Evolutionary conservation across 768 basidiomycete genomes (phyloP), one percentile per base, ranked within the genome.

Genomic region (Lactarius quietus): DNA sequence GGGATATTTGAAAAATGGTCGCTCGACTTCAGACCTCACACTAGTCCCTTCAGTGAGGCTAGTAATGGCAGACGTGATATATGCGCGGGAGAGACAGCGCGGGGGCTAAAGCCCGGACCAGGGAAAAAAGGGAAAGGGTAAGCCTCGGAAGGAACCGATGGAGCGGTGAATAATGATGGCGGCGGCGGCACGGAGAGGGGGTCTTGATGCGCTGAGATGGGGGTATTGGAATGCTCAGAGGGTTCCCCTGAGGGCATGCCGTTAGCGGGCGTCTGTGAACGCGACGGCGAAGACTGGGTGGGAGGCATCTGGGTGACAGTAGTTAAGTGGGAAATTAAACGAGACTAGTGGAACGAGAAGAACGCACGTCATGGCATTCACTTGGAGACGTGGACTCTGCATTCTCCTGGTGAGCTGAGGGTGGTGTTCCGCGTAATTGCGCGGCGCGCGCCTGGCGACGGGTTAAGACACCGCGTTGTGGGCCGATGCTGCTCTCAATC

Each of bases 61-160:
- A 1, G 86, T 85, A 33, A 81, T 76, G 12, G 77, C 80, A 39
- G 85, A 85, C 8, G 73, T 79, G 28, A 80, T 78, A 72, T 90
- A 43, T 83, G 76, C 1, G 87, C 82, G 1, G 90, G 89, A 0
- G 89, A 90, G 8, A 81, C 77, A 20, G 84, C 81, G 55, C 85
- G 83, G 8, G 80, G 82, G 67, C 83, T 77, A 7, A 64, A 64
- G 54, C 26, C 41, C 41, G 68, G 57, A 43, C 57, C 63, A 10
- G 66, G 63, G 29, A 59, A 68, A 51, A 65, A 62, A 5, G 61
- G 59, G 58, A 65, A 69, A 2, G 67, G 54, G 59, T 69, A 68
- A 23, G 56, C 57, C 8, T 59, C 67, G 23, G 60, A 59, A n/a
- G 67, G 41, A 14, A 64, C 61, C 39, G 67, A 43, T 5, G 67